Base-by-base conservation (phyloP, 257 asterid genomes). In the Primulina huaijiensis region DNA sequence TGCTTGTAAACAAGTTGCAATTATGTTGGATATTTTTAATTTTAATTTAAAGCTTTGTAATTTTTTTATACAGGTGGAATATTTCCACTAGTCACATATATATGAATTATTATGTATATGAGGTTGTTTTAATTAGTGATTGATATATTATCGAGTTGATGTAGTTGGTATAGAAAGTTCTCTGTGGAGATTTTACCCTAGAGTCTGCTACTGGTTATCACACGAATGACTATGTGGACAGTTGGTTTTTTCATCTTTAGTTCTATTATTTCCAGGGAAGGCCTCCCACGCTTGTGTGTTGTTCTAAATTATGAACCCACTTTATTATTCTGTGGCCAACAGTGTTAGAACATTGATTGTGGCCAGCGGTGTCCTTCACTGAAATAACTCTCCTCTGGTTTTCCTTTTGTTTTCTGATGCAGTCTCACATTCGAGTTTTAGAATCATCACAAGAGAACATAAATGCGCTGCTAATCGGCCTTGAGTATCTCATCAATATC, bases 391-490 rank as follows among this genome's bases (percentile, higher is more conserved):
- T 56, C 53, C 8, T 50, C 64, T 29, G 70, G 60, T 55, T 71
- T 34, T 34, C 21, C 21, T 62, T 17, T 73, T 79, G 52, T 69
- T 79, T 55, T 55, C 31, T 67, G 76, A 30, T 76, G 77, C 92
- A 91, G 97, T 79, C 83, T 81, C 99, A 94, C 80, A 88, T 91
- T 46, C 90, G 92, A 63, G 88, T 94, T 40, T 80, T 94, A 66
- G 99, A 94, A 77, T 81, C 87, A 68, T 76, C 89, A 4, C 96
- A 77, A 80, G 99, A 94, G 79, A 88, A 85, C 80, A 80, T 85
- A 69, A 82, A 67, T 81, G 83, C 87, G 31, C 81, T 94, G 71
- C 79, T 89, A 70, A 64, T 76, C 80, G 98, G 99, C 52, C 97
- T 94, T 50, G 99, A 94, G 70, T 94, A 91, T 84, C 92, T 94